phyloP scores from a whole-genome alignment of 2,329 filamentous ascomycete species.

The Pestalotiopsis sp. region DNA sequence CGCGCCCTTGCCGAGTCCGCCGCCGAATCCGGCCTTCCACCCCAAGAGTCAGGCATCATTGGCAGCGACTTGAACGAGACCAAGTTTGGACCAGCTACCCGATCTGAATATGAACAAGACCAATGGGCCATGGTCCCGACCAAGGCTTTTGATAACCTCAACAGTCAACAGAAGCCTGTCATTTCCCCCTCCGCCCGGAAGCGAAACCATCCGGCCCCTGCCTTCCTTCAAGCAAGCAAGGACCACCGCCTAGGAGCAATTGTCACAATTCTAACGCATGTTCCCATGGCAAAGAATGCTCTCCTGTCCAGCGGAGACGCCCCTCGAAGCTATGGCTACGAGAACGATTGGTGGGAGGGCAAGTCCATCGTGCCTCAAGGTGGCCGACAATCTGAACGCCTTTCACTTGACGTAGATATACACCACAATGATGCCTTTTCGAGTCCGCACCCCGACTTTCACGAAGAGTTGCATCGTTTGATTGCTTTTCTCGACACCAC shows the following conservation, averaged over 20 bases:
- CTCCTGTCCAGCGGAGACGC: constrained; percentile 48
- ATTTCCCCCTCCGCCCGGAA: constrained; percentile 47
- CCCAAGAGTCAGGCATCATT: constrained; percentile 56
- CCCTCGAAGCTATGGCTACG: constrained; percentile 54
- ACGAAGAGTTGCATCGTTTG: constrained; percentile 61
- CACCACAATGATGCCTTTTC: too few relatives aligned
- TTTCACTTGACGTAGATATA: too few relatives aligned
- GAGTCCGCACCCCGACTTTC: constrained; percentile 39
- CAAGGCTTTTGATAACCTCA: constrained; percentile 22
- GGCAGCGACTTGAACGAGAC: constrained; percentile 41
- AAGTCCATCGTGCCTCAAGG: constrained; percentile 43
- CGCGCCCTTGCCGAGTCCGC: constrained; percentile 60
- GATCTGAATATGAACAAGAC: constrained; percentile 54
- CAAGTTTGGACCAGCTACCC: constrained; percentile 62
- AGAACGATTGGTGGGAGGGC: constrained; percentile 65
- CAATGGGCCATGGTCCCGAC: constrained; percentile 63
- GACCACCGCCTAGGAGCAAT: constrained; percentile 53
- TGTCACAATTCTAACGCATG: constrained; percentile 61
- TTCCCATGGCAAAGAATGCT: constrained; percentile 59
- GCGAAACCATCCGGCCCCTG: constrained; percentile 46
- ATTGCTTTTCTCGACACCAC: constrained; percentile 66
- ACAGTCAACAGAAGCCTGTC: constrained; percentile 31
- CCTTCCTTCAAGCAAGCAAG: constrained; percentile 47
- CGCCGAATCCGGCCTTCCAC: constrained; percentile 50
- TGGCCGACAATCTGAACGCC: constrained; percentile 30